Conservation (phyloP, 352 stramenopile genomes). For the Globisporangium iwayamae region DNA sequence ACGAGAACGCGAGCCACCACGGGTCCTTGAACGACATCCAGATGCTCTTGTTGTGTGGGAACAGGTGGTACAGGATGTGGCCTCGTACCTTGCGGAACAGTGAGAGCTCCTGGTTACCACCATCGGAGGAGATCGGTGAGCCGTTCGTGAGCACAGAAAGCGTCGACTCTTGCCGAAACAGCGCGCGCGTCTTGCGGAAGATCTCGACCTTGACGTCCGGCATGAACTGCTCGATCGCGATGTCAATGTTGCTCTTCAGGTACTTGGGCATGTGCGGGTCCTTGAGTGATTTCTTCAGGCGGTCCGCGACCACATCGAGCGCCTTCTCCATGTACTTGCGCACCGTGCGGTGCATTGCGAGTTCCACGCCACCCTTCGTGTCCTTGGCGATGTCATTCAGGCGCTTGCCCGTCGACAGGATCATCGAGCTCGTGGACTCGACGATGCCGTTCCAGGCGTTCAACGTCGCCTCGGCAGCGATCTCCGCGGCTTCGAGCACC, state of each 20-base stretch:
- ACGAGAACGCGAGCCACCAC: slow-evolving; percentile 76
- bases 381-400: slow-evolving; percentile 83
- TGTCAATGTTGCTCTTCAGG: slow-evolving; percentile 81
- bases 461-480: slow-evolving; percentile 34
- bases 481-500: slow-evolving; percentile 50
- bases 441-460: slow-evolving; percentile 66
- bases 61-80: slow-evolving; percentile 85
- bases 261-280: slow-evolving; percentile 83
- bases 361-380: slow-evolving; percentile 80
- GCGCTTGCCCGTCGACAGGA: slow-evolving; percentile 72
- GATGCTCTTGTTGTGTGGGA: slow-evolving; percentile 85
- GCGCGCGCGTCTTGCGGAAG: slow-evolving; percentile 75
- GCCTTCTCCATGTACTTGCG: slow-evolving; percentile 73
- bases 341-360: slow-evolving; percentile 76
- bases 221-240: slow-evolving; percentile 85
- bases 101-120: slow-evolving; percentile 17
- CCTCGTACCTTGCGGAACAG: slow-evolving; percentile 51
- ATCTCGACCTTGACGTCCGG: slow-evolving; percentile 88
- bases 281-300: slow-evolving; percentile 73
- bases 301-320: slow-evolving; percentile 71
- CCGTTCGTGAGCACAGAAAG: slow-evolving; percentile 7
- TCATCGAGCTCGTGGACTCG: slow-evolving; percentile 73
- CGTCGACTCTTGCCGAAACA: slow-evolving; percentile 45
- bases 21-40: slow-evolving; percentile 84
- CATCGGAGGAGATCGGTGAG: background rate